These are phyloP conservation scores for Penicillium brasilianum DNA, from an alignment of 2,329 filamentous ascomycete genomes.

Conservation along the genomic window DNA sequence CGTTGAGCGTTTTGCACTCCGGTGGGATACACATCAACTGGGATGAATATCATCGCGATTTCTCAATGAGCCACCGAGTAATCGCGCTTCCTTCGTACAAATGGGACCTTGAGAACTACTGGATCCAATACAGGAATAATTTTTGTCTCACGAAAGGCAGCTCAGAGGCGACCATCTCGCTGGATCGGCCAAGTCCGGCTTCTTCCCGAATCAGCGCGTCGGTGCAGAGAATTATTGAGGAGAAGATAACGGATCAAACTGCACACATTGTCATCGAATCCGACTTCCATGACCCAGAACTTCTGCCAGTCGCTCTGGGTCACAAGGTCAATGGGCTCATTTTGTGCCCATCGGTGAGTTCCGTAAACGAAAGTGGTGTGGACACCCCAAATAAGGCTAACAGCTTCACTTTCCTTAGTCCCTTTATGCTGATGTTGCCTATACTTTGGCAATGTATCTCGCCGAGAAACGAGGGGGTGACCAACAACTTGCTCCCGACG, in stretches of 20 bases:
- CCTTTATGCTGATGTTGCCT: neutral
- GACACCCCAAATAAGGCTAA: neutral
- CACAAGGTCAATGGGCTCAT: neutral
- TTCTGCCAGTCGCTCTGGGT: neutral
- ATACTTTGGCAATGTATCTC: neutral
- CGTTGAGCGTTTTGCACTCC: neutral
- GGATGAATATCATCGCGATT: neutral
- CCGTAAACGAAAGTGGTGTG: neutral
- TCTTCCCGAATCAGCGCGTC: neutral
- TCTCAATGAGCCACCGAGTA: neutral
- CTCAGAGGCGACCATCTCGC: neutral
- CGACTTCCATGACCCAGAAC: neutral
- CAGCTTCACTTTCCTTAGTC: neutral
- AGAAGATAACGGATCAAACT: neutral
- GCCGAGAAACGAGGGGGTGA: neutral
- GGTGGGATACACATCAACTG: neutral
- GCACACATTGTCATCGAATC: neutral
- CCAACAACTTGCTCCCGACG: neutral
- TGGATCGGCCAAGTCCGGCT: neutral
- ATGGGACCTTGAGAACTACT: neutral
- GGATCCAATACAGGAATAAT: neutral
- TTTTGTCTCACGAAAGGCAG: neutral
- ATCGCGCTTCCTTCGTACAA: neutral
- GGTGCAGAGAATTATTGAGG: neutral
- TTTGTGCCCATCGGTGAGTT: neutral